Evolutionary conservation across 345 rosid genomes (phyloP).

Genomic region (Kernera saxatilis): DNA sequence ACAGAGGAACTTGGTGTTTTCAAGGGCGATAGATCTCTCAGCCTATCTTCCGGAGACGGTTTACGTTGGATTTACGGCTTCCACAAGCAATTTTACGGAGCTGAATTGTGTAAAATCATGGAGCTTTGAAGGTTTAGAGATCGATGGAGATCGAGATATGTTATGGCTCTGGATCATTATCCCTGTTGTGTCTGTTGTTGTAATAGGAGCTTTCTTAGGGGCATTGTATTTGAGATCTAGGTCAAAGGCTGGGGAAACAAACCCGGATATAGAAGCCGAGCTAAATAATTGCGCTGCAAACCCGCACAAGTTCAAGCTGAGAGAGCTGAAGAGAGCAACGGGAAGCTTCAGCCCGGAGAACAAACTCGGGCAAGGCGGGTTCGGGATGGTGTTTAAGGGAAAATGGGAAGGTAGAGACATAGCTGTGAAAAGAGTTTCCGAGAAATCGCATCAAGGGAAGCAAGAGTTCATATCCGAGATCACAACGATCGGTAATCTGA

Average conservation of each 20-base stretch:
- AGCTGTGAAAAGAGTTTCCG: constrained; percentile 65
- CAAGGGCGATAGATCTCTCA: constrained; percentile 46
- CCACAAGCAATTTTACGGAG: constrained; percentile 41
- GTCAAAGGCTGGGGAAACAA: constrained; percentile 22
- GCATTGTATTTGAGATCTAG: constrained; percentile 23
- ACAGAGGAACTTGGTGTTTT: constrained; percentile 27
- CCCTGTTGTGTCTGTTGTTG: constrained; percentile 4
- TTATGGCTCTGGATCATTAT: constrained; percentile 34
- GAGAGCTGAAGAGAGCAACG: constrained; percentile 55
- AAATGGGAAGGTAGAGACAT: constrained; percentile 41
- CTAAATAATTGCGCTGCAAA: constrained; percentile 38
- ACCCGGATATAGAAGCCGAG: constrained; percentile 47
- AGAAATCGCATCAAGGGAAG: constrained; percentile 66
- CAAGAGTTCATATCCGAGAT: constrained; percentile 77
- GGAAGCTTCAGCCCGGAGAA: constrained; percentile 41
- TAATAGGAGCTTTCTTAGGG: not conserved
- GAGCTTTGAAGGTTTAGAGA: constrained; percentile 38
- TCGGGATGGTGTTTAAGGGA: constrained; percentile 75
- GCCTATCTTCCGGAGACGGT: constrained; percentile 43
- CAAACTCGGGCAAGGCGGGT: constrained; percentile 74
- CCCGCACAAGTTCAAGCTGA: constrained; percentile 50
- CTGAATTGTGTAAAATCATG: constrained; percentile 57
- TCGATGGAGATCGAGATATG: constrained; percentile 2
- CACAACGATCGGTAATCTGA: constrained; percentile 64
- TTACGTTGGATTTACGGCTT: constrained; percentile 61